phyloP scores from a whole-genome alignment of 805 yeast genomes.

The Dipodascus albidus region DNA sequence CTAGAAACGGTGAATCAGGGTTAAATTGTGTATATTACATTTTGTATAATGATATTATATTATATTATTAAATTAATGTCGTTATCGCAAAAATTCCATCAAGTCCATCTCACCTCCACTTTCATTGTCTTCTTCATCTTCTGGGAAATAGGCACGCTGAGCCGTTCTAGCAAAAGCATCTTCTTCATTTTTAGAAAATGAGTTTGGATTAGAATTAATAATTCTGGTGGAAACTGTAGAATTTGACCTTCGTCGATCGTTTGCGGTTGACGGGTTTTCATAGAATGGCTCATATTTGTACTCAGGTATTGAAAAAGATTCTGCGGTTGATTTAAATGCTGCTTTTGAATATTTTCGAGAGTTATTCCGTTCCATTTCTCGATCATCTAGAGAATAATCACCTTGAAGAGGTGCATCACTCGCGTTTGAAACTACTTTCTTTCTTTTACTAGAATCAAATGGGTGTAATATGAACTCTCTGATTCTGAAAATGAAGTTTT shows the following conservation, averaged over 20 bases:
- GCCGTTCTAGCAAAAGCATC: neutral
- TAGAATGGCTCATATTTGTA: neutral
- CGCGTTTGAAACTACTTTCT: neutral
- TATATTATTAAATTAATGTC: neutral
- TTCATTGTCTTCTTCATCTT: conserved; percentile 3
- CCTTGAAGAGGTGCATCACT: neutral
- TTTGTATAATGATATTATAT: no score
- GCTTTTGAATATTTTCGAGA: neutral
- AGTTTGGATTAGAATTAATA: neutral
- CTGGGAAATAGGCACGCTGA: neutral
- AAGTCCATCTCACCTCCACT: conserved; percentile 8
- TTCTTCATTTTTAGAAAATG: neutral
- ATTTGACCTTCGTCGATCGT: neutral
- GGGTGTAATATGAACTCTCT: neutral
- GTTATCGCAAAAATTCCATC: conserved; percentile 8
- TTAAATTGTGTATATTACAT: no score
- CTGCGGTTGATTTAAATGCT: neutral
- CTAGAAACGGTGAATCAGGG: no score
- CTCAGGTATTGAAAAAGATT: neutral
- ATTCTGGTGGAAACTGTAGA: neutral
- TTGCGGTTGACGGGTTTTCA: neutral
- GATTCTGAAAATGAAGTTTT: neutral
- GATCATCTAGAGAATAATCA: neutral
- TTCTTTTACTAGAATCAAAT: neutral
- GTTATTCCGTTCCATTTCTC: neutral